These are phyloP conservation scores for Amanita subjunquillea DNA, from an alignment of 768 basidiomycete genomes.

Conservation along the genomic window DNA sequence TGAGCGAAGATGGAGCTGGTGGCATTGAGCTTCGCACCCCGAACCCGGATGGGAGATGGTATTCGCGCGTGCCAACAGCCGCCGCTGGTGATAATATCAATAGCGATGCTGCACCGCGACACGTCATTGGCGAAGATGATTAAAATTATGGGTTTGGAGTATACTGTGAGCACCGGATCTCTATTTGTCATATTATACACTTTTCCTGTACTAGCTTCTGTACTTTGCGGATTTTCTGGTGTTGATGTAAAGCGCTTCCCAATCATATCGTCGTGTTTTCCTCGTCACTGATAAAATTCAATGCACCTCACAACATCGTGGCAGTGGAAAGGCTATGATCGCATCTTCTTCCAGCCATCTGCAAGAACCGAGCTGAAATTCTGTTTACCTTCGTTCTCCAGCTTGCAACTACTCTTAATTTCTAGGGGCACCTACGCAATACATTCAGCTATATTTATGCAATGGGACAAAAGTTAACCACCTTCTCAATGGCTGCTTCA, in stretches of 20 bases:
- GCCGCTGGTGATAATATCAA: constrained; percentile 1
- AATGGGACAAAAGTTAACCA: background rate
- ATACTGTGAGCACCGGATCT: background rate
- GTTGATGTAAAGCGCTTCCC: background rate
- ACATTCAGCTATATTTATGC: background rate
- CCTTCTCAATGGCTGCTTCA: background rate
- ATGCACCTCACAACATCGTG: background rate
- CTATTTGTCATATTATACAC: background rate
- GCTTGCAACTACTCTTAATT: background rate
- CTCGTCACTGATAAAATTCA: background rate
- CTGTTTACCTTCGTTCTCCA: background rate
- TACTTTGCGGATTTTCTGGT: background rate
- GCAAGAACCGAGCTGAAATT: background rate
- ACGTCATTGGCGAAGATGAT: constrained; percentile 24
- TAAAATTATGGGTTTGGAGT: background rate
- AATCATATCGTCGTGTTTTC: background rate
- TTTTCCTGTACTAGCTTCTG: background rate
- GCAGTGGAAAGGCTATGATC: too few species aligned
- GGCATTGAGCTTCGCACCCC: background rate
- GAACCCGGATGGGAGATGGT: constrained; percentile 7
- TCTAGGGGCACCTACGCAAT: background rate
- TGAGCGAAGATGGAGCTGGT: background rate
- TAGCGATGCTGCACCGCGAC: constrained; percentile 1
- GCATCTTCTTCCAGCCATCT: background rate
- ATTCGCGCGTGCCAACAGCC: constrained; percentile 9